Evolutionary conservation across 2,329 filamentous ascomycete species (phyloP).

Genomic region (Trichoderma sp.): DNA sequence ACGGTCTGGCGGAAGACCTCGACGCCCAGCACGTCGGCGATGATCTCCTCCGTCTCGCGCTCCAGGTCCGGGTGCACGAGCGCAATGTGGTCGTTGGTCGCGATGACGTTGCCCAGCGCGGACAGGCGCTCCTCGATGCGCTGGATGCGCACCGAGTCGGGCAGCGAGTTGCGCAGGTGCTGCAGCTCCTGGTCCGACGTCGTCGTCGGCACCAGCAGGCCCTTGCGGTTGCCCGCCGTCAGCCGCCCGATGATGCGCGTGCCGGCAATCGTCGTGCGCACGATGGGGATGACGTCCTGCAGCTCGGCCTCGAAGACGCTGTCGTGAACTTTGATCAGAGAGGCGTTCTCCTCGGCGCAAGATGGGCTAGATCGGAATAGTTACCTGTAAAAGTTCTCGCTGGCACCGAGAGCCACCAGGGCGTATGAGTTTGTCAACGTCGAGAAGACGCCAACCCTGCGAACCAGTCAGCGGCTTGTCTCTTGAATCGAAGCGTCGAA

Average conservation of each 20-base stretch:
- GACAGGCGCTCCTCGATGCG: constrained; percentile 96
- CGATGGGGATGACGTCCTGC: constrained; percentile 95
- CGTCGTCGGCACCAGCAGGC: constrained; percentile 90
- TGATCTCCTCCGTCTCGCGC: constrained; percentile 97
- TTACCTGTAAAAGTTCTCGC: constrained; percentile 97
- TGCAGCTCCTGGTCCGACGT: constrained; percentile 98
- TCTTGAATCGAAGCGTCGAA: no score
- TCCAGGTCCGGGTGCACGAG: constrained; percentile 95
- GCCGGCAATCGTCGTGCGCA: constrained; percentile 93
- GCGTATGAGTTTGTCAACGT: constrained; percentile 98
- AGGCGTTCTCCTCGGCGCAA: not conserved
- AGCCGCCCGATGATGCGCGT: constrained; percentile 94
- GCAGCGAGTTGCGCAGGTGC: constrained; percentile 92
- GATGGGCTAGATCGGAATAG: not conserved
- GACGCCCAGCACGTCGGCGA: constrained; percentile 88
- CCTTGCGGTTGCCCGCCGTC: constrained; percentile 95
- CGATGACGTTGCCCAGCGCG: constrained; percentile 95
- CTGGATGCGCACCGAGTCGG: constrained; percentile 90
- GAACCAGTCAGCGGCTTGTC: constrained; percentile 23
- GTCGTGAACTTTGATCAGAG: not conserved
- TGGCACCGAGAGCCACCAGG: constrained; percentile 89
- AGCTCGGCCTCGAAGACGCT: constrained; percentile 97
- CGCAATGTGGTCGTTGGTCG: constrained; percentile 93
- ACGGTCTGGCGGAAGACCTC: constrained; percentile 94
- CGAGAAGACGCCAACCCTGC: constrained; percentile 91